Percentiles rank a stretch among this genome's conserved stretches.
These are phyloP conservation scores for Hypoxylon sp. DNA, from an alignment of 2,329 filamentous ascomycete species.

Conservation along the genomic window DNA sequence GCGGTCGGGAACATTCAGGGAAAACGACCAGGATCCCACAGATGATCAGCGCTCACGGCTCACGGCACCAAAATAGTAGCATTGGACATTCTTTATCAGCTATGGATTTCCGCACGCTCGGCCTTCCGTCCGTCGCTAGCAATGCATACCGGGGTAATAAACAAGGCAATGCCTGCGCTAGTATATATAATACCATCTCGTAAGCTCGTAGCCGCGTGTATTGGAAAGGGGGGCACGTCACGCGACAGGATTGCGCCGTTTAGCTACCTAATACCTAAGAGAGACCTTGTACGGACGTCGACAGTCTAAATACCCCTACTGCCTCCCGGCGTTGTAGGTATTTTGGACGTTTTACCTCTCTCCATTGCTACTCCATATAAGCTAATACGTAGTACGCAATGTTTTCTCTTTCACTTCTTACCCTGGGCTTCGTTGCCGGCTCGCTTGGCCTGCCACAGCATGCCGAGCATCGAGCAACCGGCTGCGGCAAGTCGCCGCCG, in stretches of 20 bases:
- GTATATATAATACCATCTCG: not conserved
- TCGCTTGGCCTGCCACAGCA: slow-evolving; percentile 17
- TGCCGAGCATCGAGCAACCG: slow-evolving; percentile 12
- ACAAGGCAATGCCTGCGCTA: not conserved
- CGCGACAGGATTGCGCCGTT: not conserved
- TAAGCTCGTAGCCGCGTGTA: slow-evolving; percentile 6
- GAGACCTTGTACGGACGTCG: slow-evolving; percentile 10
- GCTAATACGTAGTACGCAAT: slow-evolving; percentile 15
- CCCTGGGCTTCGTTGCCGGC: slow-evolving; percentile 20
- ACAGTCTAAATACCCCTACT: not conserved
- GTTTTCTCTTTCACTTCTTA: slow-evolving; percentile 24
- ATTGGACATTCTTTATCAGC: slow-evolving; percentile 5
- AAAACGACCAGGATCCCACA: slow-evolving; percentile 7
- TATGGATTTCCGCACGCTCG: not conserved
- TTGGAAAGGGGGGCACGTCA: not conserved
- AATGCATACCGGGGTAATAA: not conserved
- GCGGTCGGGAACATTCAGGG: slow-evolving; percentile 8
- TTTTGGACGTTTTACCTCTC: not conserved
- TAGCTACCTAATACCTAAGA: slow-evolving; percentile 1
- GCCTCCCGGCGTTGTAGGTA: not conserved
- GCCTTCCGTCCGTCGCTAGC: not conserved
- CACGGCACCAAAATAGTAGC: slow-evolving; percentile 28
- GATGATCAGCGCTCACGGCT: slow-evolving; percentile 16
- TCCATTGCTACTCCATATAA: not conserved
- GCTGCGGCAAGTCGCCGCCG: slow-evolving; percentile 30